phyloP scores from a whole-genome alignment of 1,139 yeast species.

The Saccharomyces hybrid region DNA sequence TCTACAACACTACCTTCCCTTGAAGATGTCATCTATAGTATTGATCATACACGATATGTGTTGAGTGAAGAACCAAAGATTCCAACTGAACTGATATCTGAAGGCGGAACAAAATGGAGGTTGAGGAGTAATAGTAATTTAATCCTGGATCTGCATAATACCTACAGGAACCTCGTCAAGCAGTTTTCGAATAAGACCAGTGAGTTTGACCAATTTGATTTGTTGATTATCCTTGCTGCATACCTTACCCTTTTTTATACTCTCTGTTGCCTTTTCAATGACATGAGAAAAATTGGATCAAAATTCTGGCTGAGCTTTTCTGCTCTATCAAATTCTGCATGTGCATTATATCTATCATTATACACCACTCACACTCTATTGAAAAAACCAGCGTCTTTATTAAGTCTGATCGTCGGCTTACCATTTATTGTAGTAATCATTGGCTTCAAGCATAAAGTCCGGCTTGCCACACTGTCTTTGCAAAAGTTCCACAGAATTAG shows the following conservation, averaged over 20 bases:
- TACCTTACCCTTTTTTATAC: constrained; percentile 89
- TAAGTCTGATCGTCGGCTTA: constrained; percentile 80
- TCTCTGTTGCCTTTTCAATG: constrained; percentile 64
- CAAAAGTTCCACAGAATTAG: constrained; percentile 31
- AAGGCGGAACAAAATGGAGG: background rate
- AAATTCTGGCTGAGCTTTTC: constrained; percentile 85
- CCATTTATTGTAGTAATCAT: constrained; percentile 90
- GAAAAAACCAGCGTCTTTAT: constrained; percentile 54
- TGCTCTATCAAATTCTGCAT: constrained; percentile 72
- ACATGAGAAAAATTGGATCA: constrained; percentile 77
- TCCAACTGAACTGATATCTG: background rate
- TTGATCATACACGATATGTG: constrained; percentile 36
- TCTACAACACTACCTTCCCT: constrained; percentile 22
- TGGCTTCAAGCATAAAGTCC: constrained; percentile 85
- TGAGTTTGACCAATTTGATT: constrained; percentile 87
- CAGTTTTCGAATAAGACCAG: constrained; percentile 45
- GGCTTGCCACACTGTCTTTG: constrained; percentile 49
- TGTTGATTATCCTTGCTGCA: constrained; percentile 70
- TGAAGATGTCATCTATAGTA: constrained; percentile 47
- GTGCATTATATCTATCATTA: constrained; percentile 81
- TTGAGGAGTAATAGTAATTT: background rate
- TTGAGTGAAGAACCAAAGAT: background rate
- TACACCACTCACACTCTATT: constrained; percentile 48
- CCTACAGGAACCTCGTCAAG: background rate
- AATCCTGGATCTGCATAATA: background rate